Percentiles rank a stretch among this genome's conserved stretches.
Conservation (phyloP, 495 filamentous ascomycete genomes). For the Penicillium taxi region DNA sequence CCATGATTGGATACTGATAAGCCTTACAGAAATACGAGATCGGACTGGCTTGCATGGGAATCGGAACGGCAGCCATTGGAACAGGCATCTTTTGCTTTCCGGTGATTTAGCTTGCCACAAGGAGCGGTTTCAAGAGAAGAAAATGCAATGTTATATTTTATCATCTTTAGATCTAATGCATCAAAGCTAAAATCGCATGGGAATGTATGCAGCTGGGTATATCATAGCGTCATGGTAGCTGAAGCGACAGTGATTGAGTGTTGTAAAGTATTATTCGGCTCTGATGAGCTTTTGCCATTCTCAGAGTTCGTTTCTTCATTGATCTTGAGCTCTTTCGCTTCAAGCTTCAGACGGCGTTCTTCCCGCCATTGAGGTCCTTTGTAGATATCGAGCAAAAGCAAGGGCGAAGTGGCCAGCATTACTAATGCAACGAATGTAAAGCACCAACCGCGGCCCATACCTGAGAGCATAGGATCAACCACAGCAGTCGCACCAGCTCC, state of each 20-base stretch:
- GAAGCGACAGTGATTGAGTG: too few relatives aligned
- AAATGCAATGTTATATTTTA: too few relatives aligned
- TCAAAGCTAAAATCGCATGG: too few relatives aligned
- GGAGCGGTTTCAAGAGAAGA: too few relatives aligned
- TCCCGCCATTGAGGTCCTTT: slow-evolving; percentile 45
- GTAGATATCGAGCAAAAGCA: slow-evolving; percentile 38
- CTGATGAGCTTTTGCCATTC: too few relatives aligned
- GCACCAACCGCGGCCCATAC: slow-evolving; percentile 60
- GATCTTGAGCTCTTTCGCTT: slow-evolving; percentile 10
- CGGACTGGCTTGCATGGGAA: slow-evolving; percentile 96
- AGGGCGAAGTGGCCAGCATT: slow-evolving; percentile 45
- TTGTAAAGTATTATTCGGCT: too few relatives aligned
- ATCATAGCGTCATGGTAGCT: too few relatives aligned
- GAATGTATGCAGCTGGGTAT: too few relatives aligned
- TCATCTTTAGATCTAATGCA: too few relatives aligned
- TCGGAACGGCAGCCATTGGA: slow-evolving; percentile 69
- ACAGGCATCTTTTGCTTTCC: slow-evolving; percentile 47
- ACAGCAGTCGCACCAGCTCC: slow-evolving; percentile 59
- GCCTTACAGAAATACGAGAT: slow-evolving; percentile 67
- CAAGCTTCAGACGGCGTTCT: slow-evolving; percentile 24
- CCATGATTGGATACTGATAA: slow-evolving; percentile 11
- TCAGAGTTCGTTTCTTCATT: too few relatives aligned
- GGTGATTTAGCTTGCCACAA: too few relatives aligned
- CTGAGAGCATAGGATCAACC: slow-evolving; percentile 57
- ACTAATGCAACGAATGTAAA: slow-evolving; percentile 57